Base-by-base conservation (phyloP, 352 stramenopile genomes). In the Globisporangium cystogenes region DNA sequence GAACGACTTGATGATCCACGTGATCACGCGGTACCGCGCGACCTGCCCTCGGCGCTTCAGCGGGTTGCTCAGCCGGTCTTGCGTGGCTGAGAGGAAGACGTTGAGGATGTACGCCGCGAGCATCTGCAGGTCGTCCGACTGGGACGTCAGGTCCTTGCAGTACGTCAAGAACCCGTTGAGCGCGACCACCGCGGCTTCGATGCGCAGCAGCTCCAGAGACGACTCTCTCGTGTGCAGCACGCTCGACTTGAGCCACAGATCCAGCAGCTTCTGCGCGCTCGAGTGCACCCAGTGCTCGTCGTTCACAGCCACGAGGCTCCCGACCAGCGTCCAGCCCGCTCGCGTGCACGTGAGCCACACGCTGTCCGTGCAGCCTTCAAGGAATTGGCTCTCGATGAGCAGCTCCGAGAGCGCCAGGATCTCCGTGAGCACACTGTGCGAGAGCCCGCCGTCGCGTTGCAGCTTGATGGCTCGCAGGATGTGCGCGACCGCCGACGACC, bases 271-370 rank as follows among this genome's bases (percentile, higher is more conserved):
- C 29, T 81, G 76, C 35, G 84, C 48, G 48, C 74, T 84, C 11
- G 56, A 36, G 23, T 78, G 70, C 3, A 76, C 59, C 79, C 81
- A 93, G 33, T 79, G 70, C 4, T 82, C 60, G 49, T 86, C 72
- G 47, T 85, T 74, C 41, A 93, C 70, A 0, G 76, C 64, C 3
- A 89, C 71, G 12, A 95, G 55, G 55, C 76, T 90, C 27, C 81
- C 68, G 8, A 92, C 57, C n/a, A 95, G 43, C 6, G 68, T 85
- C 85, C 85, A 95, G 16, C 85, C 85, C 47, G 80, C 85, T 16
- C 85, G 82, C 7, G 85, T 95, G 52, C 82, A 95, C 12, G 85
- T 95, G 33, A 95, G 63, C 85, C 85, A 95, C 31, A 93, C 77
- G 51, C 82, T 91, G 56, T 95, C 85, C 3, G 68, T 64, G 53